Evolutionary conservation across 257 asterid genomes (phyloP).

Genomic region (Solanum commersonii): DNA sequence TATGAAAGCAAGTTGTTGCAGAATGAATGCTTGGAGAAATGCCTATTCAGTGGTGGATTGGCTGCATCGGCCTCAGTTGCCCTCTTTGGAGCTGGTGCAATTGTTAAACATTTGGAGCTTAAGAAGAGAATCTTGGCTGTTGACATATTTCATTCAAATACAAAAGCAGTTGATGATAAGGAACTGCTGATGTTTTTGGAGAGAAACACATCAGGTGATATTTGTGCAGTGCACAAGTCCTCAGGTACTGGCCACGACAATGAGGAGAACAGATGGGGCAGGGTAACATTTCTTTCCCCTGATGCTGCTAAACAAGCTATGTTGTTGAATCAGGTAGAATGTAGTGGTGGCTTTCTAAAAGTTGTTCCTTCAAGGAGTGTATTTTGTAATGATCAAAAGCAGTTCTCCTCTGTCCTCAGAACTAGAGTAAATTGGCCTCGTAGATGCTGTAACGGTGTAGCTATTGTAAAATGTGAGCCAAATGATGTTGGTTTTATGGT

Average conservation of each 20-base stretch:
- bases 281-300: slow-evolving; percentile 78
- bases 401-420: slow-evolving; percentile 38
- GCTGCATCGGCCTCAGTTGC: slow-evolving; percentile 45
- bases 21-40: slow-evolving; percentile 70
- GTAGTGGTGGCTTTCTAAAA: slow-evolving; percentile 47
- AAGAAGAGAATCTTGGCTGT: slow-evolving; percentile 65
- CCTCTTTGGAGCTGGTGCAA: slow-evolving; percentile 92
- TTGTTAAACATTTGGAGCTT: slow-evolving; percentile 80
- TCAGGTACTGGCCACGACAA: slow-evolving; percentile 22
- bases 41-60: slow-evolving; percentile 52
- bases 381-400: slow-evolving; percentile 35
- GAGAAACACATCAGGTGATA: slow-evolving; percentile 32
- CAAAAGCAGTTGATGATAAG: slow-evolving; percentile 40
- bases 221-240: slow-evolving; percentile 55
- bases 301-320: slow-evolving; percentile 63
- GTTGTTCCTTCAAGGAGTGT: slow-evolving; percentile 48
- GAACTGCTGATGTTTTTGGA: slow-evolving; percentile 63
- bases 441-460: slow-evolving; percentile 69
- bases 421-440: slow-evolving; percentile 90
- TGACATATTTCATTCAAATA: slow-evolving; percentile 52
- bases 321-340: slow-evolving; percentile 28
- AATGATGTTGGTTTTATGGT: slow-evolving; percentile 39
- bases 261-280: slow-evolving; percentile 72
- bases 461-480: slow-evolving; percentile 51
- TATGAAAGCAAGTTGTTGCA: slow-evolving; percentile 52